Base-by-base conservation (phyloP, 2,329 filamentous ascomycete genomes). In the Thermoascus crustaceus region DNA sequence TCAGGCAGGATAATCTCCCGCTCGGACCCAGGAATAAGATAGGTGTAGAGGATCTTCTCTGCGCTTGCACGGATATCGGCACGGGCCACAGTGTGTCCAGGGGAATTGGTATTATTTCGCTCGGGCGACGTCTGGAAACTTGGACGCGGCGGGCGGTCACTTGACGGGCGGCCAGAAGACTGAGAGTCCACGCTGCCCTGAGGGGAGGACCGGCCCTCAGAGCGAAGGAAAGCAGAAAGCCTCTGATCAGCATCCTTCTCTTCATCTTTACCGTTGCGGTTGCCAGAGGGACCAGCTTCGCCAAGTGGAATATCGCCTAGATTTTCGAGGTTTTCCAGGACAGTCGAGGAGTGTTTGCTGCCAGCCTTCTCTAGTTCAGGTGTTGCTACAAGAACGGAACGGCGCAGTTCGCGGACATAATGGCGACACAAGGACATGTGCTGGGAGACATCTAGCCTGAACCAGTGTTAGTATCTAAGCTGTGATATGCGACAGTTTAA, bases 41-140 rank as follows among this genome's bases (percentile, higher is more conserved):
- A 98, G 1, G 89, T 96, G 66, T 95, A 98, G n/a, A 98, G 74
- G 33, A 98, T 95, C 72, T 94, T 95, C 67, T 96, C 91, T 0
- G 93, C 93, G 3, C 86, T 94, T 7, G 87, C 83, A 38, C 87
- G 78, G 48, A 98, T 87, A 54, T 98, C 91, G 43, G 86, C 78
- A 44, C 91, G 76, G n/a, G 82, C 77, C 27, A 95, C 86, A 1
- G 81, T 83, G 54, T 93, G 84, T 3, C 78, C 77, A 0, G 86
- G 85, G 8, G 87, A 94, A 54, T 80, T 85, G 2, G 42, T 88
- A 53, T 88, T 84, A 21, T 82, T 78, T 3, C 76, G 61, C 30
- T 78, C 74, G 33, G 72, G 70, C 2, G 76, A 71, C 10, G 72
- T 78, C 64, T 82, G 68, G 60, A 73, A 79, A 52, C 71, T 76